Evolutionary conservation across 805 yeast genomes (phyloP), one percentile per base, ranked within the genome.

Genomic region (Saccharomyces paradoxus): DNA sequence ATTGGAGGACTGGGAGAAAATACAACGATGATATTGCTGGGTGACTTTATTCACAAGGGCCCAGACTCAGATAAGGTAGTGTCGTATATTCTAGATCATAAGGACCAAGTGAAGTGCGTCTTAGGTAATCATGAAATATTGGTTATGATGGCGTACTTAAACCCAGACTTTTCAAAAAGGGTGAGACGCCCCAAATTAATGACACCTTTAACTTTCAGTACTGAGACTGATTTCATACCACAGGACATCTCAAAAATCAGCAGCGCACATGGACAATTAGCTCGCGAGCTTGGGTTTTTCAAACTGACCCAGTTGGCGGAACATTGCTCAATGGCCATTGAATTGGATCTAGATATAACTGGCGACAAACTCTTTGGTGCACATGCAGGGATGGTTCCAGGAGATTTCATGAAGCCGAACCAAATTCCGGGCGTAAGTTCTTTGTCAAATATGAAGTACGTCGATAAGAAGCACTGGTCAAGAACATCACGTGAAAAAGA

Each of bases 91-190:
- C 74, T 84, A 32, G 73, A 80, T 24, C 66, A 82, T 60, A 72
- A 79, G 14, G 60, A 60, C 4, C 44, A 54, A 2, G 78, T 87
- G 14, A 82, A 81, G 53, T 90, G 96, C 65, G 81, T 91, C 2
- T 72, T 94, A 55, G 97, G 98, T 0, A 91, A 91, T 72, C 97
- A 92, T 69, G 98, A 91, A 69, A 76, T 84, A 57, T 83, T 82
- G 56, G 79, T 86, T 10, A 65, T 91, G 59, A 77, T 82, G 53
- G 26, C 80, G 71, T 56, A 77, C 73, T 62, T 90, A 82, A 68
- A 78, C 79, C 27, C 59, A 21, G 55, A 58, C 51, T 51, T 51
- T 56, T 46, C 63, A 30, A 41, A 54, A 9, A 41, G 46, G 68
- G 67, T 55, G 61, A 61, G 27, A 75, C 74, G 56, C 73, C 78